Evolutionary conservation across 2,329 filamentous ascomycete species (phyloP).

Genomic region (Apiospora pterosperma): DNA sequence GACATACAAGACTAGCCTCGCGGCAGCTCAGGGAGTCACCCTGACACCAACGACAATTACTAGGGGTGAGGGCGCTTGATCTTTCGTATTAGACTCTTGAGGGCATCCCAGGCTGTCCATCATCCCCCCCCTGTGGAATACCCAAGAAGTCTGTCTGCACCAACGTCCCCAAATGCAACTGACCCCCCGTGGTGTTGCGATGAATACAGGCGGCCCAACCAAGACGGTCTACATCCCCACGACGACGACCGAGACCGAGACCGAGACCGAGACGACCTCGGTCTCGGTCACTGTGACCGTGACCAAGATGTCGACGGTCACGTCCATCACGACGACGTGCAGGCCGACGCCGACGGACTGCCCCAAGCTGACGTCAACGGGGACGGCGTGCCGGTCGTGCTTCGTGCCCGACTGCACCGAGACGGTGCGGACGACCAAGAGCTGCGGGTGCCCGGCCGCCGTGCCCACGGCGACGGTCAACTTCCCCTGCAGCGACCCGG

Average conservation of each 20-base stretch:
- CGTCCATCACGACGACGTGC: conserved; percentile 1
- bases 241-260: not conserved
- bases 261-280: not conserved
- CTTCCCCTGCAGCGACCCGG: conserved; percentile 1
- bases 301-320: not conserved
- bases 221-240: not conserved
- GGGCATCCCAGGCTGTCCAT: not conserved
- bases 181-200: too few relatives aligned
- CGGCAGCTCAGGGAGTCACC: not conserved
- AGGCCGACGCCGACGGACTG: not conserved
- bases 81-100: not conserved
- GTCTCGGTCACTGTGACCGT: not conserved
- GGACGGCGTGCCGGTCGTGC: conserved; percentile 1
- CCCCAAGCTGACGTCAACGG: conserved; percentile 1
- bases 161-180: too few relatives aligned
- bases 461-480: not conserved
- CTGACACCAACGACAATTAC: not conserved
- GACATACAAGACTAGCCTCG: not conserved
- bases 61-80: not conserved
- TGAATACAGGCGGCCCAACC: not conserved
- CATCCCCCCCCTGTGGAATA: too few relatives aligned
- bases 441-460: conserved; percentile 5
- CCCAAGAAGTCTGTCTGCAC: too few relatives aligned
- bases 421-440: not conserved
- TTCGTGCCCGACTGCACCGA: conserved; percentile 6